A percentile compares a stretch with the other conserved stretches of the same genome.
phyloP scores from a whole-genome alignment of 768 basidiomycete species.

The Lactarius deliciosus region DNA sequence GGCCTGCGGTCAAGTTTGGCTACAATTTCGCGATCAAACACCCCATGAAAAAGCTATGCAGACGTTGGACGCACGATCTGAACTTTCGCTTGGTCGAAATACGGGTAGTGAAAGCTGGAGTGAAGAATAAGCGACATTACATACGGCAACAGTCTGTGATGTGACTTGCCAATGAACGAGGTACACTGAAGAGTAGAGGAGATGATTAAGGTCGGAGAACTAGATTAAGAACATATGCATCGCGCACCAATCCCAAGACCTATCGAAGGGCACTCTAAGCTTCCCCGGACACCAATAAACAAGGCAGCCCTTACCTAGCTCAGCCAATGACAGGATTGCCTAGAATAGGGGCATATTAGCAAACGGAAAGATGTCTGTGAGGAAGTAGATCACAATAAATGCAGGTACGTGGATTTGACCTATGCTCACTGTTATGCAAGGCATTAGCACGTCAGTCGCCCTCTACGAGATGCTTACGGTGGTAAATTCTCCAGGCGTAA shows the following conservation, averaged over 20 bases:
- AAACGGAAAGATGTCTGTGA: too few relatives aligned
- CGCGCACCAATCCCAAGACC: constrained; percentile 6
- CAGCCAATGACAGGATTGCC: not conserved
- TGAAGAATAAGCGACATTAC: not conserved
- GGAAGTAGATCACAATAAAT: constrained; percentile 4
- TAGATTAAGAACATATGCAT: too few relatives aligned
- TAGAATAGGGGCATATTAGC: not conserved
- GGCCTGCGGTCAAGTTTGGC: not conserved
- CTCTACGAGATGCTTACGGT: not conserved
- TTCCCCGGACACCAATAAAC: not conserved
- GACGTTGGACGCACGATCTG: not conserved
- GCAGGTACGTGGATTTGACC: not conserved
- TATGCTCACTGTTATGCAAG: constrained; percentile 9
- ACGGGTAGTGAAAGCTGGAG: not conserved
- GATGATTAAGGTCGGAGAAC: not conserved
- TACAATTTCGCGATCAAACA: not conserved
- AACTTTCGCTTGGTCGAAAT: not conserved
- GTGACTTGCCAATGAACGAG: not conserved
- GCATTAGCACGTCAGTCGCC: not conserved
- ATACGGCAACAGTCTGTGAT: not conserved
- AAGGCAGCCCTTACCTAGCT: constrained; percentile 3
- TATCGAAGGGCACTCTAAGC: not conserved
- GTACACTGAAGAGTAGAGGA: not conserved
- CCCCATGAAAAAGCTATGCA: not conserved
- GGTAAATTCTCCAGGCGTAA: constrained; percentile 20